Percentiles rank a stretch among this genome's conserved stretches.
Evolutionary conservation across 139 green algal species (phyloP).

Genomic region (Asterochloris erici): DNA sequence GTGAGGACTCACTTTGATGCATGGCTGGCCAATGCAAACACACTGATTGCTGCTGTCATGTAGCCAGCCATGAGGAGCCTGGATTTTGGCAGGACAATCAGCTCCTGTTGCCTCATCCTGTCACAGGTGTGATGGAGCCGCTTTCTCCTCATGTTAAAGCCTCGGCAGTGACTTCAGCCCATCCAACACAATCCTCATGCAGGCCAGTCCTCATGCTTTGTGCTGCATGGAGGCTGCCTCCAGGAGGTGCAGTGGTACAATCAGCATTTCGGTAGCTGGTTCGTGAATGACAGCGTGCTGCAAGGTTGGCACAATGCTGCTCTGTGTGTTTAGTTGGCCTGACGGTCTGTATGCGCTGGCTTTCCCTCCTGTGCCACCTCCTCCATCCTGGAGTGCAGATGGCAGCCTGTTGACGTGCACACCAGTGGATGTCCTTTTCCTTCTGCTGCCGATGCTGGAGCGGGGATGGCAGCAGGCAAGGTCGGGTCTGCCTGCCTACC

Average conservation of each 20-base stretch:
- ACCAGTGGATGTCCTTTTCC: slow-evolving; percentile 50
- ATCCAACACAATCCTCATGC: neutral
- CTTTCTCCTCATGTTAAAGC: neutral
- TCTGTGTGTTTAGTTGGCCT: neutral
- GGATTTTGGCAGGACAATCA: neutral
- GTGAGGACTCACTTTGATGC: too few relatives aligned
- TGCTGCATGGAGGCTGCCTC: slow-evolving; percentile 22
- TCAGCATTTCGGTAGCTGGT: slow-evolving; percentile 32
- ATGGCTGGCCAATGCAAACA: too few relatives aligned
- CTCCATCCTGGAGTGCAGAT: slow-evolving; percentile 28
- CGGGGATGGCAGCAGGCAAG: neutral
- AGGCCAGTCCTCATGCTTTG: slow-evolving; percentile 27
- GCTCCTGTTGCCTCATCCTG: neutral
- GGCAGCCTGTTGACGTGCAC: slow-evolving; percentile 53
- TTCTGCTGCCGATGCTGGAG: slow-evolving; percentile 58
- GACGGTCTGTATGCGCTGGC: neutral
- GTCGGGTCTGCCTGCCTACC: too few relatives aligned
- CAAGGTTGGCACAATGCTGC: slow-evolving; percentile 14
- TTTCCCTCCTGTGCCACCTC: neutral
- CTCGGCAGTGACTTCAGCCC: neutral
- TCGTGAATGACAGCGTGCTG: slow-evolving; percentile 33
- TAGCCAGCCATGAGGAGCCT: too few relatives aligned
- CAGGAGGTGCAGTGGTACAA: slow-evolving; percentile 37
- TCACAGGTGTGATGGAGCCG: neutral
- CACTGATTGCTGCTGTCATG: too few relatives aligned